Evolutionary conservation across 139 green algal species (phyloP), one percentile per base, ranked within the genome.

Genomic region (Chlorella sp.): DNA sequence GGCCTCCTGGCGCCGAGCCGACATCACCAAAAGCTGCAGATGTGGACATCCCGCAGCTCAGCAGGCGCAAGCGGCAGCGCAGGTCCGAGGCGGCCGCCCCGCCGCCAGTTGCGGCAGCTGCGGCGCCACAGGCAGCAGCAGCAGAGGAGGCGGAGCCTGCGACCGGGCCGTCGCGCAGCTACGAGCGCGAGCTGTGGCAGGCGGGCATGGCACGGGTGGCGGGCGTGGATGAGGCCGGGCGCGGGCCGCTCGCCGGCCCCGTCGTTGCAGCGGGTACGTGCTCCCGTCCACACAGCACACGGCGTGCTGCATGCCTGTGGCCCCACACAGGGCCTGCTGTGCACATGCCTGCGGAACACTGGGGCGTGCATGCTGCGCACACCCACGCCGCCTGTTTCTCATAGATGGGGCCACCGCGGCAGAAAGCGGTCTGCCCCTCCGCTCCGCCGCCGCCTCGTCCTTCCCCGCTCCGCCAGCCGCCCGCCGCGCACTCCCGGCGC

Each of bases 221-320:
- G 74, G 92, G 92, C 6, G 82, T 95, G 2, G 95, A 98, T 65
- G 95, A 98, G 69, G 95, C 93, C 17, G 95, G 95, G 1, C 74
- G 94, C 4, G 95, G 95, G 0, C 93, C 94, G 1, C 78, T 98
- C 41, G 94, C 94, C 27, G 95, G 95, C n/a, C n/a, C n/a, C n/a
- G n/a, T n/a, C n/a, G n/a, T n/a, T n/a, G n/a, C n/a, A n/a, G n/a
- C n/a, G n/a, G n/a, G n/a, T n/a, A n/a, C n/a, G n/a, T n/a, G n/a
- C n/a, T n/a, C n/a, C n/a, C n/a, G n/a, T n/a, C n/a, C n/a, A n/a
- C n/a, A n/a, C n/a, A n/a, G n/a, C n/a, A n/a, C n/a, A n/a, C n/a
- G n/a, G n/a, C n/a, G n/a, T 60, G 53, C 53, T 60, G 53, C 53
- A 23, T 60, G 53, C 53, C 7, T 60, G 53, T 29, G 53, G 19